These are phyloP conservation scores for Pseudocercospora fuligena DNA, from an alignment of 2,329 filamentous ascomycete genomes.

Conservation along the genomic window DNA sequence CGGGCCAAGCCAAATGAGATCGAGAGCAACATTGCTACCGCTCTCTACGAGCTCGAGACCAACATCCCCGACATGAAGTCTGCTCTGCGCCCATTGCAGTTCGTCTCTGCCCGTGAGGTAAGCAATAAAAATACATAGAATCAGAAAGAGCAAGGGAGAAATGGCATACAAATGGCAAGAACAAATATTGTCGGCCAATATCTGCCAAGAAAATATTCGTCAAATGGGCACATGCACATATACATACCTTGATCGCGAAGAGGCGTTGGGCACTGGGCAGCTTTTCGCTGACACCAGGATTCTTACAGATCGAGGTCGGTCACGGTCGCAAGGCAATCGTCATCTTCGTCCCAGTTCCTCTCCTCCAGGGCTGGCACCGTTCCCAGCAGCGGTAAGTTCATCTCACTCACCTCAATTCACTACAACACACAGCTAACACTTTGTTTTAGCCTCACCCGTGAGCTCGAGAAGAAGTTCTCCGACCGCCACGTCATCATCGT, in stretches of 20 bases:
- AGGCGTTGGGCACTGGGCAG: slow-evolving; percentile 63
- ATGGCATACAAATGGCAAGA: slow-evolving; percentile 12
- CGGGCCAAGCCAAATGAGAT: slow-evolving; percentile 95
- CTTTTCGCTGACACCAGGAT: slow-evolving; percentile 61
- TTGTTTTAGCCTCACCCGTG: slow-evolving; percentile 82
- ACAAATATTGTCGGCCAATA: neutral
- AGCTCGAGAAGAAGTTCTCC: slow-evolving; percentile 99
- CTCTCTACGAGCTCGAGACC: slow-evolving; percentile 98
- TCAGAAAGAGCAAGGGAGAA: slow-evolving; percentile 5
- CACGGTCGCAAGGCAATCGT: slow-evolving; percentile 99
- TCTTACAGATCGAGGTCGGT: slow-evolving; percentile 94
- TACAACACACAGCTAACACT: slow-evolving; percentile 16
- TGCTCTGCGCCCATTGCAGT: slow-evolving; percentile 95
- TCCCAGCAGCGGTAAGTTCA: slow-evolving; percentile 95
- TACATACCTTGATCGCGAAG: slow-evolving; percentile 44
- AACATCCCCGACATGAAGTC: slow-evolving; percentile 98
- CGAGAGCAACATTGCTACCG: slow-evolving; percentile 94
- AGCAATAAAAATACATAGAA: slow-evolving; percentile 54
- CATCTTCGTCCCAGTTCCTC: slow-evolving; percentile 99
- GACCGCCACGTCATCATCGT: slow-evolving; percentile 99
- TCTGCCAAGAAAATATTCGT: slow-evolving; percentile 7
- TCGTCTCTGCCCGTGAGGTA: slow-evolving; percentile 99
- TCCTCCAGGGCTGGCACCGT: slow-evolving; percentile 98
- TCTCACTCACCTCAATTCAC: neutral
- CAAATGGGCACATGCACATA: slow-evolving; percentile 12